Evolutionary conservation across 805 yeast species (phyloP).

Genomic region (Candida sphagnicola): DNA sequence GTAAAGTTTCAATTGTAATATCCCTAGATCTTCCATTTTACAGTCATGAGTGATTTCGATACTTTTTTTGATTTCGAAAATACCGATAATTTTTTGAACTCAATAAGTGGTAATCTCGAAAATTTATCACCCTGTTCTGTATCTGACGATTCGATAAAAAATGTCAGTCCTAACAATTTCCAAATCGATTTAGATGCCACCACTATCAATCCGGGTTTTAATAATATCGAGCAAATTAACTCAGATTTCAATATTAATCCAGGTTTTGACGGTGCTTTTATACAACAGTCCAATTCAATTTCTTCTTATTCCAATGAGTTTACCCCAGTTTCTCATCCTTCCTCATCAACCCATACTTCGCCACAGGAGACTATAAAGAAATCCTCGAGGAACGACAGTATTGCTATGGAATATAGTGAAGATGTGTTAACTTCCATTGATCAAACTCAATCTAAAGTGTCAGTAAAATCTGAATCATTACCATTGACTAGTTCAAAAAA

Average conservation of each 20-base stretch:
- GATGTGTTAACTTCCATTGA: too few relatives aligned
- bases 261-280: not conserved
- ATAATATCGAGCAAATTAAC: not conserved
- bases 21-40: too few relatives aligned
- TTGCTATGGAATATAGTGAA: too few relatives aligned
- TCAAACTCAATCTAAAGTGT: too few relatives aligned
- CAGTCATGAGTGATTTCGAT: conserved; percentile 2
- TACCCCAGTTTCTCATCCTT: conserved; percentile 7
- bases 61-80: conserved; percentile 22
- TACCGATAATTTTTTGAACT: conserved; percentile 26
- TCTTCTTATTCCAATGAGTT: conserved; percentile 5
- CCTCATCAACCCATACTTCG: conserved; percentile 13
- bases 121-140: conserved; percentile 15
- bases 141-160: conserved; percentile 4
- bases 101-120: conserved; percentile 22
- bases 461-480: too few relatives aligned
- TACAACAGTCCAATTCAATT: conserved; percentile 7
- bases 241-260: conserved; percentile 3
- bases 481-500: too few relatives aligned
- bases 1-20: too few relatives aligned
- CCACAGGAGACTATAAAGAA: conserved; percentile 10
- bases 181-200: not conserved
- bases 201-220: not conserved
- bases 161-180: conserved; percentile 2
- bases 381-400: too few relatives aligned